phyloP scores from a whole-genome alignment of 176 grass and related monocot species.

The Lolium perenne region DNA sequence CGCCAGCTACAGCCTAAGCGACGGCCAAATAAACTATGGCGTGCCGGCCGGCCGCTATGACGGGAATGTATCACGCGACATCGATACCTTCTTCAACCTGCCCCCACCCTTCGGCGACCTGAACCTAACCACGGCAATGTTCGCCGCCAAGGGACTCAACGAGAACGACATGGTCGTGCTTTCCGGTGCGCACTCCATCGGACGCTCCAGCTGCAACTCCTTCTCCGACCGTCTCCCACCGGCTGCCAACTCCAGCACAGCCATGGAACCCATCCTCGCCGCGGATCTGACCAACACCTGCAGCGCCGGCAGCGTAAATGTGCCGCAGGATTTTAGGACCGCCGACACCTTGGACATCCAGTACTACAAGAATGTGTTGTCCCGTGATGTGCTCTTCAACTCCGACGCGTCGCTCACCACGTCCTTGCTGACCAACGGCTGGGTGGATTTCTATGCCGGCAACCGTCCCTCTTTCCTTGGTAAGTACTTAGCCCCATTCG shows the following conservation, averaged over 20 bases:
- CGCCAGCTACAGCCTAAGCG: neutral
- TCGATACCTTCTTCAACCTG: neutral
- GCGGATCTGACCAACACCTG: neutral
- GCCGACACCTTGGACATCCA: neutral
- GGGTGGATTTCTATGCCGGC: neutral
- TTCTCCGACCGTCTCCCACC: neutral
- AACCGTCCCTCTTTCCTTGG: neutral
- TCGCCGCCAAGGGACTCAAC: neutral
- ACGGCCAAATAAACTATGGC: neutral
- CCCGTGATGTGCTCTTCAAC: neutral
- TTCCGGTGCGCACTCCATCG: neutral
- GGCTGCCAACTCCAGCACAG: too few species aligned
- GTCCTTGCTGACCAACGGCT: neutral
- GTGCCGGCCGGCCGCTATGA: neutral
- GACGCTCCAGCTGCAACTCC: neutral
- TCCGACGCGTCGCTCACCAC: neutral
- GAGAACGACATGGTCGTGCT: neutral
- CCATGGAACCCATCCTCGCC: neutral
- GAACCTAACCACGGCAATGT: neutral
- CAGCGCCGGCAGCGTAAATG: too few species aligned
- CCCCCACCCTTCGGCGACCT: neutral
- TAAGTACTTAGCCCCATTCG: fast-evolving
- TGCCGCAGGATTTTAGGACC: neutral
- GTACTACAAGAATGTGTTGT: neutral
- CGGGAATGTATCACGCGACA: neutral